Base-by-base conservation (phyloP, 2,329 filamentous ascomycete species). In the Botrytis deweyae region DNA sequence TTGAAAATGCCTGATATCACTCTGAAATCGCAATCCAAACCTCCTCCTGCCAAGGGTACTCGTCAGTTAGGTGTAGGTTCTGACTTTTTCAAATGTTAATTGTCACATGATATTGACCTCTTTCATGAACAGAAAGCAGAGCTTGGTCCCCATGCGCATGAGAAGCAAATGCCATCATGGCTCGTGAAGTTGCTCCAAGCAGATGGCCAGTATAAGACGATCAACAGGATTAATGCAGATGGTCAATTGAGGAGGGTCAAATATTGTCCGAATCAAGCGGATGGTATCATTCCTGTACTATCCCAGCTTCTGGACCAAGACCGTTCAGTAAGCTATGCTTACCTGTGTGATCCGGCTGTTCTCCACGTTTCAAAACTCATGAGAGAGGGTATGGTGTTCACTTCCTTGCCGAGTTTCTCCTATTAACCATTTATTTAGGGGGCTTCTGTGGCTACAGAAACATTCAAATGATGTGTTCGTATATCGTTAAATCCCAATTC, bases 381-480 rank as follows among this genome's bases (percentile, higher is more conserved):
- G n/a, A 87, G 85, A 75, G 95, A 97, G 84, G 90, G 89, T 87
- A 81, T 46, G 78, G 22, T n/a, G 29, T n/a, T 69, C n/a, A n/a
- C 40, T 55, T 46, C 5, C 46, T 5, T 33, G 3, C n/a, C 16
- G 25, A 46, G 66, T 42, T 65, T 33, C 70, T 75, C 59, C 76
- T 59, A 40, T 49, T 16, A 42, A 72, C 6, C 3, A 44, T 18
- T 40, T 42, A 9, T 20, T 25, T 36, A 89, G 94, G 94, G 36
- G 93, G 94, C 9, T 98, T 98, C 81, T 98, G 95, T 81, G 95
- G 95, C 5, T 98, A 98, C 81, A 89, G 95, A 59, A 98, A 97
- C 80, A 97, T 97, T 46, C 96, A 98, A 81, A 97, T 97, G 90
- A 83, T 98, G 77, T 85, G 92, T 22, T 95, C 94, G 0, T 95